Evolutionary conservation across 768 basidiomycete genomes (phyloP), one percentile per base, ranked within the genome.

Genomic region (Suillus subaureus): DNA sequence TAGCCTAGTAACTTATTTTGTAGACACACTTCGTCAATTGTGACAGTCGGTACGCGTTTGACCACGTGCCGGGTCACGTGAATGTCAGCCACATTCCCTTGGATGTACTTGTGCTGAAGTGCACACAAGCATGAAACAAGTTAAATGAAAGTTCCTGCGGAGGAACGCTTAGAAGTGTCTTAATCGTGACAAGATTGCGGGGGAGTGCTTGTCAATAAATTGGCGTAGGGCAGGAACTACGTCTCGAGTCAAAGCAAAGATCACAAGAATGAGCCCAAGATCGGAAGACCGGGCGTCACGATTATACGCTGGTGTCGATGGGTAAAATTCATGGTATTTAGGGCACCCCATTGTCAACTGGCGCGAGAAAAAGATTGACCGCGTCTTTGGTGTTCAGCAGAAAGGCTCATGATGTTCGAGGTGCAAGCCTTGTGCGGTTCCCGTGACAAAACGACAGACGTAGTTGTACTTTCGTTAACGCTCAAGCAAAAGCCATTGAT

Each of bases 341-440:
- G 12, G 58, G 12, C 6, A 60, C 31, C 28, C 26, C 40, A 42
- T 28, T 31, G 28, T 26, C 21, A 28, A 13, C 18, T 60, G 23
- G 39, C 18, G 18, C 26, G 26, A 60, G 57, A 42, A 40, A 58
- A 12, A 26, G 40, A 7, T 31, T 40, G 18, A 42, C 58, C 42
- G 58, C 18, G 58, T 60, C 26, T 28, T 42, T 13, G 40, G 28
- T 28, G 26, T 60, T 21, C 12, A 11, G 33, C 18, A 26, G 40
- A 42, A 42, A 18, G 40, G 40, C 8, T 42, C 12, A 42, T 21
- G 40, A 18, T 31, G 12, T 28, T 40, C 18, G 58, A 60, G 58
- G 58, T 60, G 58, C 58, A 6, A 42, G 40, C 31, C 54, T 55
- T 60, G 40, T 31, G 58, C 11, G 58, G 40, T 60, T 60, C 58